These are phyloP conservation scores for Fraxinus pennsylvanica DNA, from an alignment of 257 asterid genomes.

Conservation along the genomic window DNA sequence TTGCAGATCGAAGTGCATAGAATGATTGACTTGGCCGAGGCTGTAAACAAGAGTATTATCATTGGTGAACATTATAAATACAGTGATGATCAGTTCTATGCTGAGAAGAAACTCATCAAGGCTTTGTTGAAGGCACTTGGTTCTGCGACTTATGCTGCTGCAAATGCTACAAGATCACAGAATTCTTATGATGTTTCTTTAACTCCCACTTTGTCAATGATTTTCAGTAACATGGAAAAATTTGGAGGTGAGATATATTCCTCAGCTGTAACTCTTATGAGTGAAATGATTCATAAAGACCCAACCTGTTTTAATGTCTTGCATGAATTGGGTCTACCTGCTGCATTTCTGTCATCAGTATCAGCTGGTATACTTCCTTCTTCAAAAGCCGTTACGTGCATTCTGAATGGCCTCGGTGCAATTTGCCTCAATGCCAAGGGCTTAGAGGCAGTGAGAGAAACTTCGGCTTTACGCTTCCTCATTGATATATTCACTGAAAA, in stretches of 20 bases:
- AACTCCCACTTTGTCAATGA: conserved; percentile 71
- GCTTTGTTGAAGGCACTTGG: conserved; percentile 85
- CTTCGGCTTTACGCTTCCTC: conserved; percentile 77
- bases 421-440: conserved; percentile 93
- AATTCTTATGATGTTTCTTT: conserved; percentile 74
- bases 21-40: conserved; percentile 60
- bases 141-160: conserved; percentile 89
- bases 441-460: conserved; percentile 83
- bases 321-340: conserved; percentile 89
- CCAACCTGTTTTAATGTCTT: conserved; percentile 81
- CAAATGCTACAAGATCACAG: conserved; percentile 73
- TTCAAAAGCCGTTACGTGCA: conserved; percentile 86
- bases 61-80: conserved; percentile 51
- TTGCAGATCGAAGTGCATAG: conserved; percentile 83
- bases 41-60: conserved; percentile 50
- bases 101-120: conserved; percentile 81
- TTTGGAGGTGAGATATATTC: conserved; percentile 92
- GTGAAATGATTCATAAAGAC: conserved; percentile 96
- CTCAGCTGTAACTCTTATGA: conserved; percentile 90
- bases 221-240: conserved; percentile 74
- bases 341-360: conserved; percentile 77
- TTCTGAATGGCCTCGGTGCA: conserved; percentile 93
- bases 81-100: conserved; percentile 45
- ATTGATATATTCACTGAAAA: conserved; percentile 73
- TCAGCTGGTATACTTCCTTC: conserved; percentile 79